Base-by-base conservation (phyloP, 768 basidiomycete species). In the Trametes cubensis region DNA sequence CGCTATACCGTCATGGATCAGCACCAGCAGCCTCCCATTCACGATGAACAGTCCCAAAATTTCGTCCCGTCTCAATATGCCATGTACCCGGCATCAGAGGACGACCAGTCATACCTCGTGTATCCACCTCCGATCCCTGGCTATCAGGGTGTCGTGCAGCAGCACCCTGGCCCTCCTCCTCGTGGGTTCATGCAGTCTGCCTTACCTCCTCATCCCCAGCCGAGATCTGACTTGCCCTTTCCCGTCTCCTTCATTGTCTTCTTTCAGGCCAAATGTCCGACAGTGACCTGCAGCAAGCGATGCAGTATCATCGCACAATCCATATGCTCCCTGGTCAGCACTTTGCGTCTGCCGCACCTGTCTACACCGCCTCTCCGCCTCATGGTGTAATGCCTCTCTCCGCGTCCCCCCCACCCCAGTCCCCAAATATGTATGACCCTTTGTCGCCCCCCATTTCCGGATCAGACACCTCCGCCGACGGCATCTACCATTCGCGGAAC, bases 381-480 rank as follows among this genome's bases (percentile, higher is more conserved):
- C 88, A 88, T 88, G 87, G 82, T 70, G 74, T 71, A 72, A 79
- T 88, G 80, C 84, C 81, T 60, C 76, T 87, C 74, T 85, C 76
- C 70, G 77, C 65, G 45, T 75, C 77, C 63, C 74, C 90, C 68
- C 88, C 91, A 72, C 87, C 90, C 72, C 86, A 86, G 69, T 84
- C 87, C 68, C 88, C 89, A 75, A 83, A 87, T 78, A 83, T 89
- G 78, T 92, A 92, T 76, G 89, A 90, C 79, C 87, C 90, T 73
- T 79, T 92, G 70, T 91, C 90, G 59, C 91, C 91, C 73, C 89
- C 88, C 78, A 81, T 91, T 73, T 92, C 90, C 80, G 90, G 90
- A 79, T 92, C 91, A 78, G 91, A 93, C 78, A 90, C 89, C 73
- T 92, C 91, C 72, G 89, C 81, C 69, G 90, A 92, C 83, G 89